Conservation (phyloP, 2,329 filamentous ascomycete species). For the Cladosporium colombiae region DNA sequence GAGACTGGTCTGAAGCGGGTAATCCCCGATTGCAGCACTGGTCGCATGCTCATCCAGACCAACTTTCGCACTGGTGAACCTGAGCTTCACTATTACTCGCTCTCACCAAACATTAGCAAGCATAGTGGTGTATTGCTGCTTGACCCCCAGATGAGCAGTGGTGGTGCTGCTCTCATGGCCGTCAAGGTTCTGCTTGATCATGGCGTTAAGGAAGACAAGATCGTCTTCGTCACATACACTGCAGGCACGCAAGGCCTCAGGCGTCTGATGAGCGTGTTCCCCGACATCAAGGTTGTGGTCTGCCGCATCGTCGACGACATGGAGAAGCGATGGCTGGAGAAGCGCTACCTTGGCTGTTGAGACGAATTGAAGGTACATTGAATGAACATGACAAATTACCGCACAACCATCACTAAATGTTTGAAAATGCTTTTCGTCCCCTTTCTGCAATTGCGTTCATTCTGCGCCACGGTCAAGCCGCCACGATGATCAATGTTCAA, state of each 20-base stretch:
- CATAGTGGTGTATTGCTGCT: slow-evolving; percentile 83
- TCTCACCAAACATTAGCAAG: slow-evolving; percentile 70
- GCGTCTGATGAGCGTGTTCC: slow-evolving; percentile 83
- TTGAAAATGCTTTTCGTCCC: background rate
- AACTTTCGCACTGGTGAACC: slow-evolving; percentile 77
- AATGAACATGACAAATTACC: background rate
- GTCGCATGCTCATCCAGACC: slow-evolving; percentile 89
- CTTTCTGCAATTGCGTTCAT: background rate
- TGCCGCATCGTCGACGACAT: slow-evolving; percentile 78
- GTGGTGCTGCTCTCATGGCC: slow-evolving; percentile 85
- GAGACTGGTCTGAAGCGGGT: slow-evolving; percentile 86
- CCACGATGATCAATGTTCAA: background rate
- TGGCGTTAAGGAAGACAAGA: slow-evolving; percentile 78
- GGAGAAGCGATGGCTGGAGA: slow-evolving; percentile 87
- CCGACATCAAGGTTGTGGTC: slow-evolving; percentile 81
- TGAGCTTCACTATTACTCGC: slow-evolving; percentile 83
- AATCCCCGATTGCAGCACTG: slow-evolving; percentile 88
- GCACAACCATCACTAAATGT: background rate
- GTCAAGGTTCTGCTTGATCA: slow-evolving; percentile 95
- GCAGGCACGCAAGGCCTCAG: slow-evolving; percentile 83
- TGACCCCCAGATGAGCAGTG: slow-evolving; percentile 92
- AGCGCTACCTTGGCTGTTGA: slow-evolving; percentile 84
- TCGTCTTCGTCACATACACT: slow-evolving; percentile 91
- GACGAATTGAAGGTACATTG: background rate
- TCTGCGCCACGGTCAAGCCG: background rate